A percentile compares a stretch with the other conserved stretches of the same genome.
phyloP scores from a whole-genome alignment of 805 yeast genomes.

The Candida taoyuanica region DNA sequence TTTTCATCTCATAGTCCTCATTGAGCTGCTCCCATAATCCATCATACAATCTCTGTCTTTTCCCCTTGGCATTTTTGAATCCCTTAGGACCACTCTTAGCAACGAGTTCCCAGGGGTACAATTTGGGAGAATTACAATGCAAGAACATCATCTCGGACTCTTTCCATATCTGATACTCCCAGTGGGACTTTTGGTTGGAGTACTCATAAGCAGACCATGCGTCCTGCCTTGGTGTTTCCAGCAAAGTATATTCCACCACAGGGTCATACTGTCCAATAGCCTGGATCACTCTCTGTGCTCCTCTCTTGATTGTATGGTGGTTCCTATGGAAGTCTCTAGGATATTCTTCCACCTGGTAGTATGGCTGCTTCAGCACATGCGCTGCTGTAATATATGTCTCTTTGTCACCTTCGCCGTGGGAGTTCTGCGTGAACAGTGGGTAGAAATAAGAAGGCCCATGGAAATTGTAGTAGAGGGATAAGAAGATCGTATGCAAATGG shows the following conservation, averaged over 20 bases:
- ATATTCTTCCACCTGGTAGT: slow-evolving; percentile 37
- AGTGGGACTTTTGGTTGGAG: slow-evolving; percentile 10
- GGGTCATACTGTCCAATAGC: slow-evolving; percentile 37
- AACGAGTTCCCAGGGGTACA: slow-evolving; percentile 12
- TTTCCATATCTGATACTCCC: slow-evolving; percentile 16
- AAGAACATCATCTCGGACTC: slow-evolving; percentile 14
- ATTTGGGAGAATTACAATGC: slow-evolving; percentile 18
- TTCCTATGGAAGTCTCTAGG: slow-evolving; percentile 15
- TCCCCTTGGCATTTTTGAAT: slow-evolving; percentile 4
- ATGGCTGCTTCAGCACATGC: slow-evolving; percentile 38
- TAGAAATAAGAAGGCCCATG: slow-evolving; percentile 56
- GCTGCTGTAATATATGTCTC: slow-evolving; percentile 63
- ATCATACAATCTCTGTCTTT: slow-evolving; percentile 12
- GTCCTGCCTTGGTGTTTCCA: slow-evolving; percentile 1
- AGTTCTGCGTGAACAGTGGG: slow-evolving; percentile 58
- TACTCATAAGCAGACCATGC: slow-evolving; percentile 10
- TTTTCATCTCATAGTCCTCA: slow-evolving; percentile 10
- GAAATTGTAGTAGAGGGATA: slow-evolving; percentile 53
- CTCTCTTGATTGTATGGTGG: slow-evolving; percentile 15
- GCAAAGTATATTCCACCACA: slow-evolving; percentile 14
- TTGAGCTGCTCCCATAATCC: slow-evolving; percentile 5
- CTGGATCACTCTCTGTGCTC: slow-evolving; percentile 22
- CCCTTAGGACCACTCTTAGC: slow-evolving; percentile 4
- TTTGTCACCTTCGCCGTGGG: slow-evolving; percentile 65
- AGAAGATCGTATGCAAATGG: slow-evolving; percentile 47